Evolutionary conservation across 768 basidiomycete species (phyloP).

Genomic region (Vararia minispora): DNA sequence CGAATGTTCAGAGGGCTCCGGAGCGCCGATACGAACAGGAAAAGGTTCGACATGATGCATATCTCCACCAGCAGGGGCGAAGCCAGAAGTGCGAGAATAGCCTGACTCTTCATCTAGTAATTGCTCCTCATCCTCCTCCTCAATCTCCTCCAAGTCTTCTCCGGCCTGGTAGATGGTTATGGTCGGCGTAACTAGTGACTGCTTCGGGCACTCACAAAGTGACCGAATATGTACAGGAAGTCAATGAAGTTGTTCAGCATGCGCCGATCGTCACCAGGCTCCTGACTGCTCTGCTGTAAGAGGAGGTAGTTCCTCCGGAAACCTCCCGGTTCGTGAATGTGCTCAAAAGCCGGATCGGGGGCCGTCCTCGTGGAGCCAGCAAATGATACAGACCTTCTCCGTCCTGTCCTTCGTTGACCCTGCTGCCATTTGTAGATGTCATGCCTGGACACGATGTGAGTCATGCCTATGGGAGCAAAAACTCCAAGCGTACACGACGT

Average conservation of each 20-base stretch:
- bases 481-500: constrained; percentile 68
- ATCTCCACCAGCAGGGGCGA: no score
- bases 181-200: constrained; percentile 3
- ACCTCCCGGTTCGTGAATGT: constrained; percentile 92
- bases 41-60: no score
- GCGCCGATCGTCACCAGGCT: constrained; percentile 33
- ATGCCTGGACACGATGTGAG: constrained; percentile 38
- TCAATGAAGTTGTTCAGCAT: constrained; percentile 84
- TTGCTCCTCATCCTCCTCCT: constrained; percentile 44
- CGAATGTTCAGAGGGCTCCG: constrained; percentile 31
- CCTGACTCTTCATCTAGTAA: constrained; percentile 18
- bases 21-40: constrained; percentile 3
- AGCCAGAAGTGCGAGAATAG: constrained; percentile 9
- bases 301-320: constrained; percentile 85
- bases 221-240: constrained; percentile 90
- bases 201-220: constrained; percentile 62
- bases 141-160: constrained; percentile 69
- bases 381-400: constrained; percentile 63
- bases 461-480: constrained; percentile 11
- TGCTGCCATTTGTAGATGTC: constrained; percentile 94
- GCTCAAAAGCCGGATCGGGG: constrained; percentile 73
- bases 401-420: constrained; percentile 49
- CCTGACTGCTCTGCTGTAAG: constrained; percentile 50
- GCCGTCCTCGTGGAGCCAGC: constrained; percentile 39
- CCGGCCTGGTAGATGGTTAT: constrained; percentile 49